Base-by-base conservation (phyloP, 1,139 yeast species). In the Sugiyamaella paludigena region DNA sequence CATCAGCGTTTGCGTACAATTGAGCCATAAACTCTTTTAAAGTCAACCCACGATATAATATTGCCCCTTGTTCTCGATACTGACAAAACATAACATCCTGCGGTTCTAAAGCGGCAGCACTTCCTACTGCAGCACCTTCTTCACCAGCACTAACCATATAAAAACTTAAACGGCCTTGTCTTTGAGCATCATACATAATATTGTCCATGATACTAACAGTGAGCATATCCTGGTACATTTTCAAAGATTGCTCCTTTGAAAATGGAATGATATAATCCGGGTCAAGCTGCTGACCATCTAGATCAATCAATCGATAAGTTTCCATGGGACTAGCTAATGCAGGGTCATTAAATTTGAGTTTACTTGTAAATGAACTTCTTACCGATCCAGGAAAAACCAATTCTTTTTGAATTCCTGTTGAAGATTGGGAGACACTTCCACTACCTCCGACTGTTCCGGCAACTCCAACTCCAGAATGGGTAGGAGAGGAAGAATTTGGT, bases 141-240 rank as follows among this genome's bases (percentile, higher is more conserved):
- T 67, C 71, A 12, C 71, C 71, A n/a, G 68, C 68, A 43, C 65
- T 59, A 19, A 67, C 70, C 70, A 67, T 67, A 54, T 67, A 67
- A 50, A 67, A 67, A 36, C 66, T 59, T 27, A 67, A 54, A 15
- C 71, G 56, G 12, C 71, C 71, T 49, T 67, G 71, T 33, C 71
- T 59, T 52, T 67, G 71, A 6, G 71, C 70, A 40, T 67, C 71
- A 50, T 64, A 67, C 68, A 67, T 64, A 53, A 67, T 65, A 31
- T 58, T 47, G 44, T 64, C 68, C 60, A 64, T 52, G 33, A 64
- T 62, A 42, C 61, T 55, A 32, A 66, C 54, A 4, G 67, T 64
- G 40, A 66, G 53, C 71, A 67, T 67, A 31, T 66, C 66, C 28
- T 50, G 54, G 56, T 67, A 67, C 66, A 67, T 58, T 49, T 61